phyloP scores from a whole-genome alignment of 805 yeast species.

The Metschnikowia picachoensis region DNA sequence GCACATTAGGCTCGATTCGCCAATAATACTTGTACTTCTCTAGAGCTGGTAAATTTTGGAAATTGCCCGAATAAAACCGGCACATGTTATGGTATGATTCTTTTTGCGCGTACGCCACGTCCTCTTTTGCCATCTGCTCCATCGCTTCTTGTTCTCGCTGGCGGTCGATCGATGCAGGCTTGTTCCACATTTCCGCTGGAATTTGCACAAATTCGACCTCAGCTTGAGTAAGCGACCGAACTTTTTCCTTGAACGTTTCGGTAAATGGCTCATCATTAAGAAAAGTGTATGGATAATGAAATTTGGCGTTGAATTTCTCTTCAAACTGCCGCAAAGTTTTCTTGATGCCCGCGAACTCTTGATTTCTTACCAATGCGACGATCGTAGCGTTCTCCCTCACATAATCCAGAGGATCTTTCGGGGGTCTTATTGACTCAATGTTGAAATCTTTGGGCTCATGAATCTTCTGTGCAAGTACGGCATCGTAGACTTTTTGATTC shows the following conservation, averaged over 20 bases:
- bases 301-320: slow-evolving; percentile 59
- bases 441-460: slow-evolving; percentile 47
- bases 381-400: slow-evolving; percentile 71
- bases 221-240: slow-evolving; percentile 32
- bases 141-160: slow-evolving; percentile 40
- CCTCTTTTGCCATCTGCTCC: slow-evolving; percentile 34
- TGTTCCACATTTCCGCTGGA: slow-evolving; percentile 49
- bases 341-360: slow-evolving; percentile 49
- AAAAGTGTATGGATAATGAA: slow-evolving; percentile 77
- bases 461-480: slow-evolving; percentile 34
- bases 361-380: slow-evolving; percentile 65
- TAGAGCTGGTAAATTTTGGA: slow-evolving; percentile 61
- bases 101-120: slow-evolving; percentile 58
- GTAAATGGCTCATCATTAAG: slow-evolving; percentile 68
- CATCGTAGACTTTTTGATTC: slow-evolving; percentile 38
- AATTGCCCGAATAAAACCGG: slow-evolving; percentile 64
- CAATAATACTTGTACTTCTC: slow-evolving; percentile 66
- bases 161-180: slow-evolving; percentile 54
- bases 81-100: slow-evolving; percentile 81
- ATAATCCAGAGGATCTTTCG: slow-evolving; percentile 22
- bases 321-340: slow-evolving; percentile 61
- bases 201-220: slow-evolving; percentile 39
- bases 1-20: slow-evolving; percentile 76
- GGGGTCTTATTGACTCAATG: slow-evolving; percentile 28
- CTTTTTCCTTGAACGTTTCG: slow-evolving; percentile 47